Conservation (phyloP, 495 filamentous ascomycete species). For the Pseudomonodictys pantanalensis region DNA sequence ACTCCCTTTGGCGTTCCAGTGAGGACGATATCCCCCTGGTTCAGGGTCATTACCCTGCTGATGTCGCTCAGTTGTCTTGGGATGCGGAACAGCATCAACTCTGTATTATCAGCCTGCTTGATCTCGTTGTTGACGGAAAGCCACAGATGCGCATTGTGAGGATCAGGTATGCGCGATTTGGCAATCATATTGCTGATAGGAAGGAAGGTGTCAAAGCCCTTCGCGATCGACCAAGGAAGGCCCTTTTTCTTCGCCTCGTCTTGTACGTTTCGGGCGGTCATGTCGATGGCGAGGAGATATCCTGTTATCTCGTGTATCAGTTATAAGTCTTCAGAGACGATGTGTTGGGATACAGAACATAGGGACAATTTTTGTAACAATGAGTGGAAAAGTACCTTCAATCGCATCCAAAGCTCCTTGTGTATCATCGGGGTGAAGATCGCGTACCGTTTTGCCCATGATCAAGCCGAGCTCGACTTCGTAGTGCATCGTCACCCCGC, state of each 20-base stretch:
- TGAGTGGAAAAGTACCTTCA: constrained; percentile 41
- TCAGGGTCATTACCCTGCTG: constrained; percentile 87
- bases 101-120: constrained; percentile 79
- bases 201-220: constrained; percentile 96
- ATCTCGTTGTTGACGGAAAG: constrained; percentile 72
- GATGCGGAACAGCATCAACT: constrained; percentile 87
- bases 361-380: too few relatives aligned
- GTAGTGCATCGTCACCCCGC: constrained; percentile 82
- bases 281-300: constrained; percentile 85
- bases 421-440: constrained; percentile 66
- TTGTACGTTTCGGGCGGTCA: constrained; percentile 91
- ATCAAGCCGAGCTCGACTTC: constrained; percentile 91
- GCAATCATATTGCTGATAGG: constrained; percentile 76
- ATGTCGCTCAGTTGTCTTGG: constrained; percentile 87
- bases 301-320: too few relatives aligned
- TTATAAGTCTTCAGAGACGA: too few relatives aligned
- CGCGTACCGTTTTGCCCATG: constrained; percentile 72
- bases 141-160: constrained; percentile 81
- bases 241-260: constrained; percentile 95
- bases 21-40: constrained; percentile 86
- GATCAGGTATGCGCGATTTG: constrained; percentile 76
- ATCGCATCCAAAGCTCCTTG: constrained; percentile 54
- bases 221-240: constrained; percentile 91
- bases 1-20: constrained; percentile 98
- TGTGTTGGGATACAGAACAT: too few relatives aligned